Percentiles rank a stretch among this genome's conserved stretches.
phyloP scores from a whole-genome alignment of 106 monocot species.

The Phalaenopsis equestris region DNA sequence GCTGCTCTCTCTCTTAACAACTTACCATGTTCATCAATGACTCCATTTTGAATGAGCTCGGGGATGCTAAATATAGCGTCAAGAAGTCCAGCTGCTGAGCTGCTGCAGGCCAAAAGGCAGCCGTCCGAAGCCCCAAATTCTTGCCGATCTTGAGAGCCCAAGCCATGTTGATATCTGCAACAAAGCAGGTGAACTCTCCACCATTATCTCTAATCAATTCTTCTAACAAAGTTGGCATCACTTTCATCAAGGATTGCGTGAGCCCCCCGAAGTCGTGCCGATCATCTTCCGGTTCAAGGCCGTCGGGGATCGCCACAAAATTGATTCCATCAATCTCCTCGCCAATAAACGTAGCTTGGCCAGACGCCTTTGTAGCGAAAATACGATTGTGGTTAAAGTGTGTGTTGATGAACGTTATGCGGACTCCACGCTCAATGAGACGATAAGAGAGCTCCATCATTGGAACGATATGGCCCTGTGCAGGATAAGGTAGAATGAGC shows the following conservation, averaged over 20 bases:
- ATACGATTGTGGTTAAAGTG: background rate
- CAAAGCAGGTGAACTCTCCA: conserved; percentile 17
- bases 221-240: background rate
- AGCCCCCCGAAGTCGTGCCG: background rate
- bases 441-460: background rate
- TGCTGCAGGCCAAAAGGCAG: conserved; percentile 18
- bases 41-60: conserved; percentile 5
- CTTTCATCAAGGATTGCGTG: background rate
- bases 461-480: background rate
- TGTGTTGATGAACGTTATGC: background rate
- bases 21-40: conserved; percentile 9
- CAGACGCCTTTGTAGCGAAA: background rate
- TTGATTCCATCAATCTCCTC: background rate
- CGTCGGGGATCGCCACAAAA: background rate
- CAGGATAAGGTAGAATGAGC: background rate
- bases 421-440: background rate
- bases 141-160: conserved; percentile 16
- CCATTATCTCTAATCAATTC: background rate
- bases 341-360: background rate
- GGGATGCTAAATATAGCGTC: background rate
- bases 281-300: background rate
- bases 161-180: conserved; percentile 23
- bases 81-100: conserved; percentile 14
- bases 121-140: conserved; percentile 18
- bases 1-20: background rate